Evolutionary conservation across 257 asterid species (phyloP).

Genomic region (Capsicum rhomboideum): DNA sequence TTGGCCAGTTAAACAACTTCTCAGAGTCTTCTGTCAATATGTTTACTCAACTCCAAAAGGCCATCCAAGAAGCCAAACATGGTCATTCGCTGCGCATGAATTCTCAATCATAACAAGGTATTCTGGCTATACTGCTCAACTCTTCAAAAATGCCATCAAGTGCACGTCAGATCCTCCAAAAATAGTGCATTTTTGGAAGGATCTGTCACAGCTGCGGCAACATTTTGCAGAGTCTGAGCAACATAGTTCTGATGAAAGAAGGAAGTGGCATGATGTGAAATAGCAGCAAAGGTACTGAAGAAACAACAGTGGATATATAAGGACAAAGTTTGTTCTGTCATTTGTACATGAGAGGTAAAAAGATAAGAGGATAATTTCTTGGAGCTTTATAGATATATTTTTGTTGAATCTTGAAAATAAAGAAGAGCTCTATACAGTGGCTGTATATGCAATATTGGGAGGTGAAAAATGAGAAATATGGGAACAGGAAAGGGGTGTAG

Average conservation of each 20-base stretch:
- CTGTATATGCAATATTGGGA: background rate
- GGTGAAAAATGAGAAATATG: background rate
- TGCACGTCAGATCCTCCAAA: background rate
- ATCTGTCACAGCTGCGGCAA: background rate
- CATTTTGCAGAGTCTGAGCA: background rate
- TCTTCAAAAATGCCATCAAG: background rate
- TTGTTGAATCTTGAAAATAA: slow-evolving; percentile 4
- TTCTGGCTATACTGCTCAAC: background rate
- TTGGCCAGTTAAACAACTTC: slow-evolving; percentile 54
- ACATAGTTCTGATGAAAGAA: background rate
- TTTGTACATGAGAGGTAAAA: slow-evolving; percentile 3
- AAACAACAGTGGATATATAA: background rate
- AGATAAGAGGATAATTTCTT: background rate
- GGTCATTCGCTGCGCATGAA: slow-evolving; percentile 35
- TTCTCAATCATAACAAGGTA: background rate
- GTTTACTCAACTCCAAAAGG: slow-evolving; percentile 50
- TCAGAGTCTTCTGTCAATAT: slow-evolving; percentile 56
- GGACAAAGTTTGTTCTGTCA: background rate
- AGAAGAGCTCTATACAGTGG: background rate
- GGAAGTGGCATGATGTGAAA: background rate
- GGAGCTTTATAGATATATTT: background rate
- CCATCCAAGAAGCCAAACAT: slow-evolving; percentile 49
- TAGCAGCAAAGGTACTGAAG: background rate
- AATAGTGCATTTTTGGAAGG: background rate
- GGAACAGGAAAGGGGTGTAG: background rate